Base-by-base conservation (phyloP, 2,329 filamentous ascomycete species). In the Fusarium anguioides region DNA sequence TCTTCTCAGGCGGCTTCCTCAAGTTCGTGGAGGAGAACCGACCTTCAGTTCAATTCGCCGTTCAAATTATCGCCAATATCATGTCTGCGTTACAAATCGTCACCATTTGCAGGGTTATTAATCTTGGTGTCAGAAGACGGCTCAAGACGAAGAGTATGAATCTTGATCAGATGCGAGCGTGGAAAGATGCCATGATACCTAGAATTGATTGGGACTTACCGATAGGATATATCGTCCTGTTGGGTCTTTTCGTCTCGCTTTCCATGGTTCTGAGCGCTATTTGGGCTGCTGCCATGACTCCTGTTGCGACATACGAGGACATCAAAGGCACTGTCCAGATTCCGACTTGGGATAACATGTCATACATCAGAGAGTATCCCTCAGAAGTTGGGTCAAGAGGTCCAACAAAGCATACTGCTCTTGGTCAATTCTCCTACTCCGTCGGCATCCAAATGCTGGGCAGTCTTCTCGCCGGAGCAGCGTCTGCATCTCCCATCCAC, bases 151-250 rank as follows among this genome's bases (percentile, higher is more conserved):
- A 53, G 9, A 66, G 61, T 31, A 67, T 66, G 48, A 57, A 45
- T 8, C 47, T 64, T 11, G 36, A 63, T 36, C 41, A 52, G 26
- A 49, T 57, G 26, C 52, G 60, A 46, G 31, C 37, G 6, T 66
- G 64, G 51, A 54, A 56, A 18, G 39, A 67, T 23, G 57, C 48
- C 10, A 62, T 57, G 57, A 50, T 61, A 10, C 48, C 51, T 1
- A 27, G 50, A 2, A 52, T 66, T 24, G 60, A 66, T 20, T 66
- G 60, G 60, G 60, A 65, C 8, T 17, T 65, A 6, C 60, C 55
- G 6, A 14, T 56, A 5, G 35, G 26, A 3, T 58, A 53, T 24
- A 48, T 65, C 0, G 20, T 33, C 3, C 20, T 44, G 1, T 12
- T 62, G 12, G 33, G n/a, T n/a, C n/a, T n/a, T n/a, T n/a, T n/a